Conservation (phyloP, 768 basidiomycete genomes). For the Amanita pseudoporphyria region DNA sequence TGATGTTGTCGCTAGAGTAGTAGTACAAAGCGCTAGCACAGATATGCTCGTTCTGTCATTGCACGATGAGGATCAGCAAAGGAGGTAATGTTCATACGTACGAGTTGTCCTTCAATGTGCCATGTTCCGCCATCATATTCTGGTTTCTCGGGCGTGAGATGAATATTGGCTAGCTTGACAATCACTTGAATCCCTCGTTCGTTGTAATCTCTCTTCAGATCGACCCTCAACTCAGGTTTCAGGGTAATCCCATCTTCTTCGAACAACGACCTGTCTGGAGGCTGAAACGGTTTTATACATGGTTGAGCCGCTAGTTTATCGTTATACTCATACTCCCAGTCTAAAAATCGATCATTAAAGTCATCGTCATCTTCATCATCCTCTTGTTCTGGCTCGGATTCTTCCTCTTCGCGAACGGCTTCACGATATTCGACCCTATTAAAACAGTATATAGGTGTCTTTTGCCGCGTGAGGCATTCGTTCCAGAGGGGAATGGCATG, state of each 20-base stretch:
- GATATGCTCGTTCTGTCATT: conserved; percentile 17
- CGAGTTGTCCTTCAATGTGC: conserved; percentile 27
- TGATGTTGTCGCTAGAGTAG: conserved; percentile 21
- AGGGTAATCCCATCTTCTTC: background rate
- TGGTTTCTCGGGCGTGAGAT: conserved; percentile 27
- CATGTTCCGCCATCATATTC: conserved; percentile 25
- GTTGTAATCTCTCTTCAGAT: conserved; percentile 10
- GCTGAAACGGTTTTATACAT: conserved; percentile 10
- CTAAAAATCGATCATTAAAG: conserved; percentile 5
- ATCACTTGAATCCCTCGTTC: conserved; percentile 19
- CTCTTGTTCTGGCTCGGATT: conserved; percentile 3
- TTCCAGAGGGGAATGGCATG: conserved; percentile 20
- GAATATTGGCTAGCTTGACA: conserved; percentile 23
- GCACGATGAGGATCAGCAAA: background rate
- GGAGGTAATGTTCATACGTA: background rate
- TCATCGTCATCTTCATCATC: conserved; percentile 10
- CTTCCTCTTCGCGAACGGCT: conserved; percentile 7
- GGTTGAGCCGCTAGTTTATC: conserved; percentile 10
- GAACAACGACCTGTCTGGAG: conserved; percentile 6
- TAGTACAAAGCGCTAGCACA: conserved; percentile 18
- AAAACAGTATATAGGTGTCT: background rate
- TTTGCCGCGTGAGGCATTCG: conserved; percentile 14
- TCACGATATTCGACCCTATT: conserved; percentile 11
- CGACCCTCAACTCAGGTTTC: conserved; percentile 6
- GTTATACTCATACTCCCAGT: conserved; percentile 4